Evolutionary conservation across 805 yeast species (phyloP), one percentile per base, ranked within the genome.

Genomic region (Ogataea nakhonphanomensis): DNA sequence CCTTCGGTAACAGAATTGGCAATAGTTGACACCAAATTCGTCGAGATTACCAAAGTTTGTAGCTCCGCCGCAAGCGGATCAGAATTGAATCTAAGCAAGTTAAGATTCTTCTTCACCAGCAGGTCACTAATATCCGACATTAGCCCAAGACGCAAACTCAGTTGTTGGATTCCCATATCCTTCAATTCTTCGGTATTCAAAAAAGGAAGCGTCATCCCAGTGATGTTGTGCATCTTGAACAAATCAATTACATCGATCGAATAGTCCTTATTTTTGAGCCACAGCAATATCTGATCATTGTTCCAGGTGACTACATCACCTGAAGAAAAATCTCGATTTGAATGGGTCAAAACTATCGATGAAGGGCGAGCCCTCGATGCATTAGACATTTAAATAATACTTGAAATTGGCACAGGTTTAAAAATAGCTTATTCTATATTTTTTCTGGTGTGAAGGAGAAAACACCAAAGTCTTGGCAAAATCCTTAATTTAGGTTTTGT

Each of bases 171-270:
- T 2, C 90, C 95, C 54, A 91, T 64, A 38, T 89, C 96, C 45
- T 70, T 67, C 31, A 90, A 73, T 55, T 88, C 93, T 7, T 74
- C 77, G 9, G 84, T 76, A 24, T 78, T 77, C 35, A 90, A 66
- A 45, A 77, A 80, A 2, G 86, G 79, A 37, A 91, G 64, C 4
- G 84, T 70, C 23, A 83, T 76, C 1, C 96, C 96, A 3, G 82
- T 78, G 36, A 86, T 76, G 50, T 79, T 79, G 60, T 86, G 76
- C 3, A 68, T 70, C 20, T 69, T 62, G 54, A 82, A 80, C 21
- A 44, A 34, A 17, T 50, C 61, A 15, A 61, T 41, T 7, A 59
- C 47, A 8, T 51, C 55, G 30, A 49, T 52, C 1, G 50, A 25
- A 35, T 53, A 57, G 8, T 47, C 38, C 3, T 43, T 34, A 37